Conservation (phyloP, 768 basidiomycete species). For the Mycena chlorophos region DNA sequence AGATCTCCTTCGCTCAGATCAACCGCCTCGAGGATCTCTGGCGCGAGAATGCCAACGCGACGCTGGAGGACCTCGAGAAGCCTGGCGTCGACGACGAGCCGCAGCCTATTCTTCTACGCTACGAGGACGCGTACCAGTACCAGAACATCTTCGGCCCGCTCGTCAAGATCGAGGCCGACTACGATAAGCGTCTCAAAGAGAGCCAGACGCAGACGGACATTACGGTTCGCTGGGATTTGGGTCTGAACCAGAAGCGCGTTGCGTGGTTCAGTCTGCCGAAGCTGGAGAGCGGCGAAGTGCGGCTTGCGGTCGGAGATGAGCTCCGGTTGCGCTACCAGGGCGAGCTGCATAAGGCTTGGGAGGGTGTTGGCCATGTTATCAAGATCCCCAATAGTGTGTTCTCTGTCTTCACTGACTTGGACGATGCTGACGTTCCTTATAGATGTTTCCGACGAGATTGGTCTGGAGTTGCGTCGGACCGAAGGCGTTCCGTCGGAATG, state of each 20-base stretch:
- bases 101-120: slow-evolving; percentile 83
- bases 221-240: slow-evolving; percentile 94
- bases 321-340: slow-evolving; percentile 86
- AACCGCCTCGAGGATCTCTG: slow-evolving; percentile 97
- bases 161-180: slow-evolving; percentile 99
- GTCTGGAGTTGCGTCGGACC: slow-evolving; percentile 82
- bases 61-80: slow-evolving; percentile 94
- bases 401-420: background rate
- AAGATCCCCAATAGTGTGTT: slow-evolving; percentile 96
- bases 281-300: slow-evolving; percentile 95
- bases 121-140: slow-evolving; percentile 99
- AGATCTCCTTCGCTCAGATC: slow-evolving; percentile 96
- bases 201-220: slow-evolving; percentile 98
- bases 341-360: slow-evolving; percentile 91
- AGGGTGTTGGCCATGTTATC: slow-evolving; percentile 96
- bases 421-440: slow-evolving; percentile 17
- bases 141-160: slow-evolving; percentile 99
- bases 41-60: slow-evolving; percentile 94
- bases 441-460: slow-evolving; percentile 99
- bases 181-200: slow-evolving; percentile 96
- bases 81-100: slow-evolving; percentile 98
- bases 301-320: slow-evolving; percentile 96
- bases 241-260: slow-evolving; percentile 97
- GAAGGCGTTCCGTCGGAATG: slow-evolving; percentile 94
- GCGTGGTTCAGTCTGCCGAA: slow-evolving; percentile 98